A percentile compares a stretch with the other conserved stretches of the same genome.
These are phyloP conservation scores for Rhizopogon sp. DNA, from an alignment of 768 basidiomycete species.

Conservation along the genomic window DNA sequence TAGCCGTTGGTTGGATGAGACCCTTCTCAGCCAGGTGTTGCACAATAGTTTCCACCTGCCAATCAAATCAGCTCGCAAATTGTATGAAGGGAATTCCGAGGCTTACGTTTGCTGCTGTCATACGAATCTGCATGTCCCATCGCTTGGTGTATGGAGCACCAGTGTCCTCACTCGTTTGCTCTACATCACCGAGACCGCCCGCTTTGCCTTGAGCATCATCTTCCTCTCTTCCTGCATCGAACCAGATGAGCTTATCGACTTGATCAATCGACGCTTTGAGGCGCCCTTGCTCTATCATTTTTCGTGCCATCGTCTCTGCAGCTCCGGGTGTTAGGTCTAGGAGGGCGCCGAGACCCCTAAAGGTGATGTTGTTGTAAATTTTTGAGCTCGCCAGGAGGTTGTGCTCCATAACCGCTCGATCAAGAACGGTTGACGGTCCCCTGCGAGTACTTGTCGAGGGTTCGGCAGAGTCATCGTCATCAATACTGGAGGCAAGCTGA, in stretches of 20 bases:
- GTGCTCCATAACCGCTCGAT: constrained; percentile 98
- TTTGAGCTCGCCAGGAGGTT: constrained; percentile 95
- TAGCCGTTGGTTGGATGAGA: constrained; percentile 39
- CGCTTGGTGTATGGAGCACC: constrained; percentile 88
- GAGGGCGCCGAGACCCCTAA: constrained; percentile 85
- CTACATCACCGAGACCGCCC: constrained; percentile 84
- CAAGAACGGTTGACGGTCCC: constrained; percentile 92
- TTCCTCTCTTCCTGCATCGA: constrained; percentile 82
- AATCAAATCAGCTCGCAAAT: constrained; percentile 1
- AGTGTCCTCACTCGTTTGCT: constrained; percentile 83
- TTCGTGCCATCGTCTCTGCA: constrained; percentile 95
- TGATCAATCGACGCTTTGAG: constrained; percentile 93
- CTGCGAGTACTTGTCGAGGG: constrained; percentile 69
- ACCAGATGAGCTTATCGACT: constrained; percentile 91
- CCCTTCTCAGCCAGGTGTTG: constrained; percentile 73
- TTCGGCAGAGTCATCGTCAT: constrained; percentile 50
- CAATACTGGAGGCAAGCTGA: constrained; percentile 62
- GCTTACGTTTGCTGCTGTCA: constrained; percentile 81
- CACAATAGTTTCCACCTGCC: constrained; percentile 81
- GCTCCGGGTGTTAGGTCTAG: constrained; percentile 88
- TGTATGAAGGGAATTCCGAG: neutral
- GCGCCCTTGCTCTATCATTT: constrained; percentile 98
- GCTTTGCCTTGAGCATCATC: constrained; percentile 93
- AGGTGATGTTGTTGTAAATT: constrained; percentile 97
- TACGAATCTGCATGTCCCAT: constrained; percentile 93